Percentiles rank a stretch among this genome's conserved stretches.
phyloP scores from a whole-genome alignment of 441 rosid genomes.

The Macaranga tanarius region DNA sequence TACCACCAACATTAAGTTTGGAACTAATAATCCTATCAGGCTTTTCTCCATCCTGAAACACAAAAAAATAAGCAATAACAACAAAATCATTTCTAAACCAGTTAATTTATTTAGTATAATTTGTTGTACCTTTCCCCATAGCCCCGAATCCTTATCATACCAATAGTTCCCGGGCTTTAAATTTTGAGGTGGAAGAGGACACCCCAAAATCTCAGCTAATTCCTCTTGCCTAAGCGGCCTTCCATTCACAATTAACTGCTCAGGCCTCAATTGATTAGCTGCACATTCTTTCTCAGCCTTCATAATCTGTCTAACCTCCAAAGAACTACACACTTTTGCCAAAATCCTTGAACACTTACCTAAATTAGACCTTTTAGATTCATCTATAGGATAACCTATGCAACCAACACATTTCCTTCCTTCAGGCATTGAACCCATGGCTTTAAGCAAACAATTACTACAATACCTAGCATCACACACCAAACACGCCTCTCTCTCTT shows the following conservation, averaged over 20 bases:
- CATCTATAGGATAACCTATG: constrained; percentile 48
- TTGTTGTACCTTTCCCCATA: constrained; percentile 56
- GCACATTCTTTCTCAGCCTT: constrained; percentile 57
- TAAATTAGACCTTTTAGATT: constrained; percentile 37
- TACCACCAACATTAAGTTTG: constrained; percentile 49
- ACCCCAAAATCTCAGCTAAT: constrained; percentile 48
- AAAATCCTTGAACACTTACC: constrained; percentile 52
- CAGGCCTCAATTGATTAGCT: constrained; percentile 54
- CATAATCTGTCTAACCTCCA: constrained; percentile 54
- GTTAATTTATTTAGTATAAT: background rate
- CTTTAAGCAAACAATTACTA: constrained; percentile 48
- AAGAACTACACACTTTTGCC: constrained; percentile 37
- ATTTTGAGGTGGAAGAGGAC: constrained; percentile 46
- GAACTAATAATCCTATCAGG: constrained; percentile 57
- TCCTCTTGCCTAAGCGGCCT: constrained; percentile 47
- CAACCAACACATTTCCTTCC: constrained; percentile 63
- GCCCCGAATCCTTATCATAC: constrained; percentile 65
- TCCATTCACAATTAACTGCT: constrained; percentile 53
- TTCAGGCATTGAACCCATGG: constrained; percentile 73
- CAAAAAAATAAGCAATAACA: constrained; percentile 7
- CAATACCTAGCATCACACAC: constrained; percentile 56
- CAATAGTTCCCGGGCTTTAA: constrained; percentile 62
- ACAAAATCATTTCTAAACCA: background rate
- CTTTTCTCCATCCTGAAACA: constrained; percentile 57
- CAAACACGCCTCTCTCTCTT: constrained; percentile 47